phyloP scores from a whole-genome alignment of 805 yeast species.

The Komagataella kurtzmanii region DNA sequence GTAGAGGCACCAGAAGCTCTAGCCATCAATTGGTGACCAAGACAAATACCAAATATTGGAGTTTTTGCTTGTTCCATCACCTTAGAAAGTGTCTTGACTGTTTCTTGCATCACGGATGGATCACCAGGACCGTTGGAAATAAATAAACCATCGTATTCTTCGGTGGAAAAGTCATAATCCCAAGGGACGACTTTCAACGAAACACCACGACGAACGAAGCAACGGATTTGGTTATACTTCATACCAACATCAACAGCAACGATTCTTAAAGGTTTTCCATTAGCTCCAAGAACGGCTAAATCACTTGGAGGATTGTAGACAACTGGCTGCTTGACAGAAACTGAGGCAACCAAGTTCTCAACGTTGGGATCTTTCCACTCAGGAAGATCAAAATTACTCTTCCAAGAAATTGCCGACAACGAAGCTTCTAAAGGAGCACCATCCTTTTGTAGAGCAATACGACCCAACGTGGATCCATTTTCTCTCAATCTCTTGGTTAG shows the following conservation, averaged over 20 bases:
- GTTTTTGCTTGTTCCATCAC: conserved; percentile 56
- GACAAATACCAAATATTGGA: conserved; percentile 95
- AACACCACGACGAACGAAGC: conserved; percentile 92
- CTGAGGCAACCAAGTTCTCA: conserved; percentile 83
- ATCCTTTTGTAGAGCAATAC: conserved; percentile 52
- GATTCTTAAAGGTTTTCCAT: conserved; percentile 72
- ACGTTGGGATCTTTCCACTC: conserved; percentile 92
- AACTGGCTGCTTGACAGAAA: conserved; percentile 66
- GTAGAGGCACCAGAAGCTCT: conserved; percentile 94
- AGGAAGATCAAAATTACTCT: conserved; percentile 50
- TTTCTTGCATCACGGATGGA: conserved; percentile 70
- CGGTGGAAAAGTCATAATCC: conserved; percentile 74
- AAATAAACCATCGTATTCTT: conserved; percentile 88
- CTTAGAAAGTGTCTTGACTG: conserved; percentile 44
- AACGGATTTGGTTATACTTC: conserved; percentile 95
- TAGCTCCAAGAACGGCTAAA: conserved; percentile 38
- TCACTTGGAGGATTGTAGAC: conserved; percentile 59
- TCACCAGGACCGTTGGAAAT: conserved; percentile 99
- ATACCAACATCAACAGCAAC: conserved; percentile 95
- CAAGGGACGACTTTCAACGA: conserved; percentile 93
- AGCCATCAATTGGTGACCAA: conserved; percentile 95
- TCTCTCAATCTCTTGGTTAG: conserved; percentile 88
- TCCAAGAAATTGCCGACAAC: conserved; percentile 37
- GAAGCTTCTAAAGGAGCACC: conserved; percentile 18
- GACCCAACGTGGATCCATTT: conserved; percentile 86